These are phyloP conservation scores for Colletotrichum sp. DNA, from an alignment of 2,329 filamentous ascomycete genomes.

Conservation along the genomic window DNA sequence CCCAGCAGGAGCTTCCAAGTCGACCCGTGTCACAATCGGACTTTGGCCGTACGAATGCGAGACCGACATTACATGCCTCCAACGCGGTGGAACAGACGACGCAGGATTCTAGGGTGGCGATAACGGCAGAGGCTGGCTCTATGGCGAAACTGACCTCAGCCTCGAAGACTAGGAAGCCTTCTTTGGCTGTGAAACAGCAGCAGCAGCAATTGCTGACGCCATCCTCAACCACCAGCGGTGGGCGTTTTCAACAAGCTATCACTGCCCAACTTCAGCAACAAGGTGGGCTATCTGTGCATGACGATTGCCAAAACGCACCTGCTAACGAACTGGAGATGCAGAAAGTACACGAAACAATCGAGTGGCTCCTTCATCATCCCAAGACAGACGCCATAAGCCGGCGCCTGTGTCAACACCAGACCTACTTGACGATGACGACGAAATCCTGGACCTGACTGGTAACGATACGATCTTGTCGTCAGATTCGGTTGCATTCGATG, in stretches of 20 bases:
- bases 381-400: background rate
- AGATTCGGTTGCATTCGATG: slow-evolving; percentile 38
- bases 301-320: background rate
- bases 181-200: slow-evolving; percentile 44
- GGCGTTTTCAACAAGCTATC: slow-evolving; percentile 25
- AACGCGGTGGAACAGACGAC: background rate
- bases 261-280: slow-evolving; percentile 21
- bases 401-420: slow-evolving; percentile 7
- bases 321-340: slow-evolving; percentile 1
- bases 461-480: slow-evolving; percentile 37
- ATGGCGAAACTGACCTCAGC: slow-evolving; percentile 53
- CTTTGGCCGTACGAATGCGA: background rate
- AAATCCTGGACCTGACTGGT: slow-evolving; percentile 42
- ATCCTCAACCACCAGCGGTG: slow-evolving; percentile 31
- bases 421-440: slow-evolving; percentile 25
- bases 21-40: background rate
- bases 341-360: background rate
- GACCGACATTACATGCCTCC: background rate
- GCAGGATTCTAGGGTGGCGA: slow-evolving; percentile 7
- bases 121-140: slow-evolving; percentile 23
- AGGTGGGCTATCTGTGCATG: background rate
- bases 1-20: slow-evolving; percentile 3
- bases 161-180: slow-evolving; percentile 49
- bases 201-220: slow-evolving; percentile 45
- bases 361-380: background rate